Evolutionary conservation across 768 basidiomycete species (phyloP).

Genomic region (Tylopilus felleus): DNA sequence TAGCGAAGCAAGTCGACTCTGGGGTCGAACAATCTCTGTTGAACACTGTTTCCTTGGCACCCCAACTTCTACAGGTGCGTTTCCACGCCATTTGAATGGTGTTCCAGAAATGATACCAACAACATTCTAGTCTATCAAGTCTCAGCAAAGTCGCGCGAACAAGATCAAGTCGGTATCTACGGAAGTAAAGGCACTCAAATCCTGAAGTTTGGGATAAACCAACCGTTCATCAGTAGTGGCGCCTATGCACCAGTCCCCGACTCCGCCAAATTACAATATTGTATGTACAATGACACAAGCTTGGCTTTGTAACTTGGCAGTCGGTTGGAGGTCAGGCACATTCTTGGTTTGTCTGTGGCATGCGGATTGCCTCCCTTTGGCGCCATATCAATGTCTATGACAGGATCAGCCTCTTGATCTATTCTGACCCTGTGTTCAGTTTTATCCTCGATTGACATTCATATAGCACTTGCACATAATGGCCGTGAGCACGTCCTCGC

Average conservation of each 20-base stretch:
- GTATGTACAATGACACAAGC: too few relatives aligned
- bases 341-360: too few relatives aligned
- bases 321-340: too few relatives aligned
- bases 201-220: slow-evolving; percentile 27
- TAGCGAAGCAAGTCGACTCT: slow-evolving; percentile 22
- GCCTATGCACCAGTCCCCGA: not conserved
- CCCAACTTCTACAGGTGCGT: slow-evolving; percentile 53
- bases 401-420: too few relatives aligned
- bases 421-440: too few relatives aligned
- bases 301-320: too few relatives aligned
- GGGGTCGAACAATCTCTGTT: slow-evolving; percentile 25
- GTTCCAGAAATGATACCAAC: not conserved
- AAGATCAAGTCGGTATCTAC: slow-evolving; percentile 42
- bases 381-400: too few relatives aligned
- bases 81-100: not conserved
- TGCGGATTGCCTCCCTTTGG: too few relatives aligned
- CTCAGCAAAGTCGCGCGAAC: slow-evolving; percentile 50
- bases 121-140: slow-evolving; percentile 39
- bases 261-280: too few relatives aligned
- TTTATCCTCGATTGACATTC: too few relatives aligned
- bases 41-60: slow-evolving; percentile 40
- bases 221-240: not conserved
- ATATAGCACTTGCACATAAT: too few relatives aligned
- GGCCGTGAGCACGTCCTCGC: too few relatives aligned
- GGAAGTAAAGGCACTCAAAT: slow-evolving; percentile 51